phyloP scores from a whole-genome alignment of 257 asterid genomes.

The Forsythia suspensa region DNA sequence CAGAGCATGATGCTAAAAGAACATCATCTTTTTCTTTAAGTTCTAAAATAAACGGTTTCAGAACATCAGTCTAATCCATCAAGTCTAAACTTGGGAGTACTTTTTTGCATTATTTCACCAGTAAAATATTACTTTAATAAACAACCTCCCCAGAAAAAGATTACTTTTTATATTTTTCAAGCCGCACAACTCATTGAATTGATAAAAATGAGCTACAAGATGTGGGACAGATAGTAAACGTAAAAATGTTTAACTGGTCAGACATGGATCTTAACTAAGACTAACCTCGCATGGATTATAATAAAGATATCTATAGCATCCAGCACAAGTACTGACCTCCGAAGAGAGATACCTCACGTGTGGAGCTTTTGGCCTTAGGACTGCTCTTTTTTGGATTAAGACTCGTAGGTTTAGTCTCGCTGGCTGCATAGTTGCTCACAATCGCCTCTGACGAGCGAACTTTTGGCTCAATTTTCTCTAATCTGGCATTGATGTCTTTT shows the following conservation, averaged over 20 bases:
- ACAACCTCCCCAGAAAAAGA: conserved; percentile 8
- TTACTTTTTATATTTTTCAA: background rate
- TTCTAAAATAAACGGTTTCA: background rate
- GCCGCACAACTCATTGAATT: conserved; percentile 1
- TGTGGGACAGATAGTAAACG: background rate
- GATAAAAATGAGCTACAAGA: conserved; percentile 3
- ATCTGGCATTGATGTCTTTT: conserved; percentile 84
- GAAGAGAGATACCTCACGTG: conserved; percentile 84
- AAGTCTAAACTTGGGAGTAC: background rate
- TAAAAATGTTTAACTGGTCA: conserved; percentile 4
- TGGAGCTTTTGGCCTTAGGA: conserved; percentile 80
- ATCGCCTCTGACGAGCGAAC: conserved; percentile 65
- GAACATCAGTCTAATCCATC: background rate
- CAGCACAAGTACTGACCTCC: conserved; percentile 71
- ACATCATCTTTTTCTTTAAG: background rate
- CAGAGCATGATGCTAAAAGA: conserved; percentile 23
- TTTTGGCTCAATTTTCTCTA: conserved; percentile 92
- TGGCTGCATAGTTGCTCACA: conserved; percentile 51
- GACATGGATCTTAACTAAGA: conserved; percentile 8
- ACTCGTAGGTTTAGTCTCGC: conserved; percentile 57
- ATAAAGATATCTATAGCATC: background rate
- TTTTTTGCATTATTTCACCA: conserved; percentile 1
- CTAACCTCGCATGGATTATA: conserved; percentile 4
- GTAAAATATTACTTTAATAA: background rate
- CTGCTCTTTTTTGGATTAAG: conserved; percentile 74